A percentile compares a stretch with the other conserved stretches of the same genome.
Conservation (phyloP, 495 filamentous ascomycete species). For the Amorphotheca resinae region DNA sequence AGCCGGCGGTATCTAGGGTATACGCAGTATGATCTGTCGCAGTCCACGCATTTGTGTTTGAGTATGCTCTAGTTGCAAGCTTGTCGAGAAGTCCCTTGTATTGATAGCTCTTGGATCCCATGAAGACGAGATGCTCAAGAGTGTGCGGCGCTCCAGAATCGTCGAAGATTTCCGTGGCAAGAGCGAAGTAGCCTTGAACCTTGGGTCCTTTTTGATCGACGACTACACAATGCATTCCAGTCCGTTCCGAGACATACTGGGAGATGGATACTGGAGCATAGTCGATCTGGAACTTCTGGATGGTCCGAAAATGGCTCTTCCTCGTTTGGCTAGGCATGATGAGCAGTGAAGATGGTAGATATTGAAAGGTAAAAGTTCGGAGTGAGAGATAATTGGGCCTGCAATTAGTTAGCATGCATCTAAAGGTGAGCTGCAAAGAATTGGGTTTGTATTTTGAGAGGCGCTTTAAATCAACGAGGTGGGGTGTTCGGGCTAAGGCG, state of each 20-base stretch:
- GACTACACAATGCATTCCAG: slow-evolving; percentile 87
- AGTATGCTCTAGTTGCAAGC: slow-evolving; percentile 84
- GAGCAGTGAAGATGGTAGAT: not conserved
- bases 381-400: no score
- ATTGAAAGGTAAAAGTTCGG: not conserved
- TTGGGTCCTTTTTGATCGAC: slow-evolving; percentile 89
- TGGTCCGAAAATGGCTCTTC: slow-evolving; percentile 54
- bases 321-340: slow-evolving; percentile 16
- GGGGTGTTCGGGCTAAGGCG: no score
- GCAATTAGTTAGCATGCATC: not conserved
- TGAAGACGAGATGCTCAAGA: slow-evolving; percentile 91
- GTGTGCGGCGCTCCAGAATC: slow-evolving; percentile 94
- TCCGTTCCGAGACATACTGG: slow-evolving; percentile 67
- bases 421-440: no score
- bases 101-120: slow-evolving; percentile 88
- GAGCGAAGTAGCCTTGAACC: slow-evolving; percentile 82
- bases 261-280: slow-evolving; percentile 78
- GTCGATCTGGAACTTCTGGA: slow-evolving; percentile 76
- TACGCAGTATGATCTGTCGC: slow-evolving; percentile 94
- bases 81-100: slow-evolving; percentile 95
- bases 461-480: no score
- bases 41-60: slow-evolving; percentile 92
- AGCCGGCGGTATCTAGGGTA: slow-evolving; percentile 85
- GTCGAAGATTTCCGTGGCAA: slow-evolving; percentile 95
- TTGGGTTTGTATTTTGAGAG: no score